A percentile compares a stretch with the other conserved stretches of the same genome.
phyloP scores from a whole-genome alignment of 2,329 filamentous ascomycete genomes.

The Bisporella sp. region DNA sequence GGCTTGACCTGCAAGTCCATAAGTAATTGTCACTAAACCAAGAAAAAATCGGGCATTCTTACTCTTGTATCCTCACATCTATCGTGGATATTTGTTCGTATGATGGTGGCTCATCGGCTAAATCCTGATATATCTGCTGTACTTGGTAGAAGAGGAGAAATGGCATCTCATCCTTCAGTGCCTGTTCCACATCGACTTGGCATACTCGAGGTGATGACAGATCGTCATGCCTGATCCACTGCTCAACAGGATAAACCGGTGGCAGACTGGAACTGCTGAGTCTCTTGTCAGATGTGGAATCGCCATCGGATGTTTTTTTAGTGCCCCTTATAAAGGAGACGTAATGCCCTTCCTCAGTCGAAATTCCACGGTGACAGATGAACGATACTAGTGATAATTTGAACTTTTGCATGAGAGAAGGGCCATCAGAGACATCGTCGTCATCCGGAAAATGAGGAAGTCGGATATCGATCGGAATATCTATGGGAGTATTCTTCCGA shows the following conservation, averaged over 20 bases:
- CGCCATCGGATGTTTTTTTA: slow-evolving; percentile 52
- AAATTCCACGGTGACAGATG: slow-evolving; percentile 84
- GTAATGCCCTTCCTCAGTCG: slow-evolving; percentile 86
- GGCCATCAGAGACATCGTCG: slow-evolving; percentile 46
- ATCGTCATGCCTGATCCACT: slow-evolving; percentile 93
- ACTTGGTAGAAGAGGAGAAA: slow-evolving; percentile 96
- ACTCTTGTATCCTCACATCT: slow-evolving; percentile 12
- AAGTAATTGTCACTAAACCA: background rate
- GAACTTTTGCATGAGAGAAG: slow-evolving; percentile 66
- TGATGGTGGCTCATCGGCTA: slow-evolving; percentile 43
- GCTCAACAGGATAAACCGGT: slow-evolving; percentile 61
- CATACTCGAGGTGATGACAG: slow-evolving; percentile 62
- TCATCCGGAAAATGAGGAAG: slow-evolving; percentile 90
- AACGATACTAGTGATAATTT: slow-evolving; percentile 87
- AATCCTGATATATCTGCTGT: slow-evolving; percentile 67
- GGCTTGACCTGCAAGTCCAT: background rate
- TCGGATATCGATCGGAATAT: slow-evolving; percentile 79
- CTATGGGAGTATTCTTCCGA: slow-evolving; percentile 75
- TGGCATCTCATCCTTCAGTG: slow-evolving; percentile 79
- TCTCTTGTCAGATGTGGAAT: slow-evolving; percentile 44
- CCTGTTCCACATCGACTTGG: slow-evolving; percentile 69
- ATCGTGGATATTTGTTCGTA: slow-evolving; percentile 37
- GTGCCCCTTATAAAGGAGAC: slow-evolving; percentile 75
- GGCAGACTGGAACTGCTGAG: slow-evolving; percentile 37
- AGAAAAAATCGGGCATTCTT: background rate